Conservation (phyloP, 2,329 filamentous ascomycete genomes). For the Paraphaeosphaeria minitans region DNA sequence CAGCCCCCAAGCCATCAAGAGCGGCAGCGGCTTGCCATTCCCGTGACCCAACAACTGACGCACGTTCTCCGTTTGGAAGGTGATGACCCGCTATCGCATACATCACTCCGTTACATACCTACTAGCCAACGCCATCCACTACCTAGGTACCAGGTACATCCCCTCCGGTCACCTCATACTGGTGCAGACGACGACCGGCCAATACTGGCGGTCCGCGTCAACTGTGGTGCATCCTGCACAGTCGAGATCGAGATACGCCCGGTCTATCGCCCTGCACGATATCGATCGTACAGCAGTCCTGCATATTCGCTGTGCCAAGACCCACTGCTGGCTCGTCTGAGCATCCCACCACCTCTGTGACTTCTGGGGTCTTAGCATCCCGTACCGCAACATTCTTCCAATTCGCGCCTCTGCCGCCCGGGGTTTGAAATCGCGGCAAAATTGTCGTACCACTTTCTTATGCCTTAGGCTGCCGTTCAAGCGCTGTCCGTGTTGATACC, state of each 20-base stretch:
- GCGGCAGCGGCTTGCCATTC: background rate
- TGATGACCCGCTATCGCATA: background rate
- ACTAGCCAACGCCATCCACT: background rate
- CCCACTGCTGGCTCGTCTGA: too few relatives aligned
- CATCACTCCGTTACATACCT: background rate
- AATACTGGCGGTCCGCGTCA: constrained; percentile 1
- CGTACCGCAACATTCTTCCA: background rate
- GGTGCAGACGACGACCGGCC: background rate
- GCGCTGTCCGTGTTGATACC: constrained; percentile 18
- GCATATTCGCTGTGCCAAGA: background rate
- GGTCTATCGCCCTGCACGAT: constrained; percentile 4
- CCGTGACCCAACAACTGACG: background rate
- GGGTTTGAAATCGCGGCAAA: constrained; percentile 9
- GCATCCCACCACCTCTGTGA: background rate
- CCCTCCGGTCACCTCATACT: background rate
- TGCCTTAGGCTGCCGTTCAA: constrained; percentile 19
- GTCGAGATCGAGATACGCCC: constrained; percentile 9
- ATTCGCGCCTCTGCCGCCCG: constrained; percentile 4
- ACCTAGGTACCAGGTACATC: background rate
- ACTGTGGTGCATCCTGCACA: background rate
- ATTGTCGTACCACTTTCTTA: constrained; percentile 13
- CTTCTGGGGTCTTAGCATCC: background rate
- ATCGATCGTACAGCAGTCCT: constrained; percentile 8
- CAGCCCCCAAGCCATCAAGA: background rate
- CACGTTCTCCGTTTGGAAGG: background rate